phyloP scores from a whole-genome alignment of 2,329 filamentous ascomycete species.

The Ascochyta rabiei region DNA sequence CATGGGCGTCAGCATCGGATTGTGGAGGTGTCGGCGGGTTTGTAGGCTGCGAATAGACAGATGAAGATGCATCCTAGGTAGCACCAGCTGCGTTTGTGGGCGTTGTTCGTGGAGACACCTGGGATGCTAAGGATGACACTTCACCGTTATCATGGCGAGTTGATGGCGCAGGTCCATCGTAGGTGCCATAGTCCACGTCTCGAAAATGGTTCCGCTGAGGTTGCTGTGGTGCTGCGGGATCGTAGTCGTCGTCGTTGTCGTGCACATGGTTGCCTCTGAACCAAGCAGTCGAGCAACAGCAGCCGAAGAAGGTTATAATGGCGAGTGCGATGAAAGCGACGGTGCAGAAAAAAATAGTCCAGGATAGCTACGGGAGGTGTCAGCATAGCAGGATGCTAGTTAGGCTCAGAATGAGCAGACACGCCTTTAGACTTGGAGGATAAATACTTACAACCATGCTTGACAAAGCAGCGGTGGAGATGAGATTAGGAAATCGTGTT shows the following conservation, averaged over 20 bases:
- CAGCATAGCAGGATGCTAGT: background rate
- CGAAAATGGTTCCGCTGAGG: background rate
- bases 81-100: background rate
- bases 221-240: background rate
- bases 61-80: background rate
- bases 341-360: background rate
- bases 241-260: background rate
- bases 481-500: background rate
- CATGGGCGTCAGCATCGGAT: too few species aligned
- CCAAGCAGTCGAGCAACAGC: background rate
- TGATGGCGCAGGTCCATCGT: background rate
- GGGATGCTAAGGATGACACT: background rate
- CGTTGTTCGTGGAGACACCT: background rate
- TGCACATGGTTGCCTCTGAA: background rate
- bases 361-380: background rate
- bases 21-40: too few species aligned
- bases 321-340: background rate
- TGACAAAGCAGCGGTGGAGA: background rate
- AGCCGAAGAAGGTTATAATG: background rate
- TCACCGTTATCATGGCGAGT: background rate
- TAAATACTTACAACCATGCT: background rate
- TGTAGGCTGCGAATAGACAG: background rate
- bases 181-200: background rate
- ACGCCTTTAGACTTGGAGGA: background rate
- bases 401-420: too few species aligned